Base-by-base conservation (phyloP, 768 basidiomycete genomes). In the Austroboletus eburneus region DNA sequence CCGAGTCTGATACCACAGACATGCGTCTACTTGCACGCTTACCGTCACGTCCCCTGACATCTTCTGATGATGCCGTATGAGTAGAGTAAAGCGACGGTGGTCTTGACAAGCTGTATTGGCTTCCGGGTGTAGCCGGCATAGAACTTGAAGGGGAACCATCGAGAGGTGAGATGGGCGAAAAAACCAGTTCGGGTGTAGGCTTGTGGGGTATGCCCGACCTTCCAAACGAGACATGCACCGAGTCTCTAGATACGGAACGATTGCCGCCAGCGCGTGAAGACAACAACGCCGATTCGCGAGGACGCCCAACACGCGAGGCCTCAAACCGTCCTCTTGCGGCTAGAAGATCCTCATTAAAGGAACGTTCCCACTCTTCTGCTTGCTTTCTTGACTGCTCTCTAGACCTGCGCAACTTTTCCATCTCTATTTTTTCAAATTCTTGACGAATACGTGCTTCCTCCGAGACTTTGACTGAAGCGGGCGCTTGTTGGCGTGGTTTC, bases 281-380 rank as follows among this genome's bases (percentile, higher is more conserved):
- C 32, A 56, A 46, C 40, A 62, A 49, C 10, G 40, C 41, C 34
- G 61, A 46, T 48, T 63, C 57, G 14, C 60, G 46, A 29, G 57
- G 38, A 42, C 66, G 58, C 27, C 81, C 81, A 27, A 69, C 71
- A 57, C 81, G 76, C 45, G 71, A 66, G 3, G 72, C 66, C 57
- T 88, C 85, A 50, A 83, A 77, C 55, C 87, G 70, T 34, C 69
- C 50, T 52, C 87, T 73, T 3, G 85, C 68, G 24, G 82, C 83
- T 30, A 69, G 70, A 16, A 89, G 71, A 61, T 82, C 78, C 40
- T 84, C 83, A 13, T 72, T 68, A 58, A 77, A 84, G 44, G 68
- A 51, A 36, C 73, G 73, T 56, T 76, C 77, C 54, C 71, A 71
- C 56, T 81, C 81, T 56, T 81, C 80, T 49, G 69, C 64, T 35